These are phyloP conservation scores for Pseudocercospora eumusae DNA, from an alignment of 2,329 filamentous ascomycete genomes.

Conservation along the genomic window DNA sequence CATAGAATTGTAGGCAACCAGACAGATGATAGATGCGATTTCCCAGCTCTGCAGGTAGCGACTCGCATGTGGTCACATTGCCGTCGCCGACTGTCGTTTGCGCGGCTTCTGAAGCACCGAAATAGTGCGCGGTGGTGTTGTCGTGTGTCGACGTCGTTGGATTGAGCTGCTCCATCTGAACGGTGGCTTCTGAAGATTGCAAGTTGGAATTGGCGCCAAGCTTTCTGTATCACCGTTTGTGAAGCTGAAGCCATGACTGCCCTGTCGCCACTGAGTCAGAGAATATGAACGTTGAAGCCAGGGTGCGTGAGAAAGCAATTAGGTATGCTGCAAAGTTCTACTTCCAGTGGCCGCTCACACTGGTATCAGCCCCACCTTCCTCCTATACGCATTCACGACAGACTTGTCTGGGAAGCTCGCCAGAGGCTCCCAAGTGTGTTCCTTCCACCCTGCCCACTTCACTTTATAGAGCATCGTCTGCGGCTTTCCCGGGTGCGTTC, in stretches of 20 bases:
- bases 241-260: neutral
- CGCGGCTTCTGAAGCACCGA: neutral
- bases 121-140: neutral
- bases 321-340: neutral
- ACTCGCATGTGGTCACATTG: conserved; percentile 30
- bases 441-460: conserved; percentile 36
- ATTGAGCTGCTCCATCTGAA: no score
- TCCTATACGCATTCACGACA: conserved; percentile 30
- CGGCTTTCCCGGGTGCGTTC: conserved; percentile 34
- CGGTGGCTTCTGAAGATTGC: no score
- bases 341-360: neutral
- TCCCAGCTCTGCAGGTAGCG: conserved; percentile 36
- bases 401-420: conserved; percentile 27
- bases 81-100: neutral
- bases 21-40: conserved; percentile 34
- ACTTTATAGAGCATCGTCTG: conserved; percentile 37
- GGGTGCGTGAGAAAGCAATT: neutral
- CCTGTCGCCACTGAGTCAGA: neutral
- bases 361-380: conserved; percentile 16
- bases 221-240: neutral
- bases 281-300: neutral
- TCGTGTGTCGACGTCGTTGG: no score
- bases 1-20: neutral
- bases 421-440: conserved; percentile 35
- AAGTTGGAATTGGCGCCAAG: neutral